phyloP scores from a whole-genome alignment of 2,329 filamentous ascomycete genomes.

The Dendrostoma leiphaemia region DNA sequence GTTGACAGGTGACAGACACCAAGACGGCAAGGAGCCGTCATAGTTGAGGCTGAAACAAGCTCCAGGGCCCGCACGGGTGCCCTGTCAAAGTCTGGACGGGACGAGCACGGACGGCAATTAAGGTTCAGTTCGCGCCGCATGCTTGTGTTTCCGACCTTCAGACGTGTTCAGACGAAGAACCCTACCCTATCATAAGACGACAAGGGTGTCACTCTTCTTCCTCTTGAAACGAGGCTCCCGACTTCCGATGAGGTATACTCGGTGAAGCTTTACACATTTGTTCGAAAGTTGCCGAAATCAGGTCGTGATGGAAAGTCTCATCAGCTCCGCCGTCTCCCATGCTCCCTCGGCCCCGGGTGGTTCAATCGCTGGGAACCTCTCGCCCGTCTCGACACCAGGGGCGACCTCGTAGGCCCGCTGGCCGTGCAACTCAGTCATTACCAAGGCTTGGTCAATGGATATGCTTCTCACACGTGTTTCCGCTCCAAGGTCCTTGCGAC shows the following conservation, averaged over 20 bases:
- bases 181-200: not conserved
- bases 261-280: not conserved
- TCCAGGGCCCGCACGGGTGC: not conserved
- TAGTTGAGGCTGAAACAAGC: not conserved
- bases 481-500: not conserved
- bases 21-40: not conserved
- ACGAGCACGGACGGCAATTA: not conserved
- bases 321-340: not conserved
- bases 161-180: not conserved
- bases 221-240: conserved; percentile 5
- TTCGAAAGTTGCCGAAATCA: not conserved
- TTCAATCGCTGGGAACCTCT: not conserved
- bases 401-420: no score
- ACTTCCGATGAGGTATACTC: not conserved
- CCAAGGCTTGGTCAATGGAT: no score
- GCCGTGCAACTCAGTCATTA: no score
- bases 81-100: not conserved
- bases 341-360: not conserved
- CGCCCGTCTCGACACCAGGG: not conserved
- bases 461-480: not conserved
- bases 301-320: not conserved
- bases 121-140: not conserved
- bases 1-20: not conserved
- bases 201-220: not conserved
- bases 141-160: not conserved